Conservation (phyloP, 768 basidiomycete species). For the Floccularia luteovirens region DNA sequence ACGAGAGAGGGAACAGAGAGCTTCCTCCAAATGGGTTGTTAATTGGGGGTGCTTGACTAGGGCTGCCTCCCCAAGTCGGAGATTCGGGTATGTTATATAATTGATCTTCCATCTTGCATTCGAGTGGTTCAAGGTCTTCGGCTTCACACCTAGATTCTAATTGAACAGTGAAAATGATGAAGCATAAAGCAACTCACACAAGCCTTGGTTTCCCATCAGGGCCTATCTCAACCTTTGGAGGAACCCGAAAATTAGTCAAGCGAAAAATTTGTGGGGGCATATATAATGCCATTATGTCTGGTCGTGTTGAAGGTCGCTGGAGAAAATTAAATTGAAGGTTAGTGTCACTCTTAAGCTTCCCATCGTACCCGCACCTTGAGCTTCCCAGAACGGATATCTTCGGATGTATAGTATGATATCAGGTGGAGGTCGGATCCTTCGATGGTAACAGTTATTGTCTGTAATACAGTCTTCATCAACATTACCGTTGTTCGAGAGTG, state of each 20-base stretch:
- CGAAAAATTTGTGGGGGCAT: slow-evolving; percentile 77
- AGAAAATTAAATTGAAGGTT: slow-evolving; percentile 5
- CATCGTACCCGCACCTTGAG: slow-evolving; percentile 34
- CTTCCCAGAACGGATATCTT: slow-evolving; percentile 65
- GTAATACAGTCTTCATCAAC: slow-evolving; percentile 4
- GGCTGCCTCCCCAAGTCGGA: slow-evolving; percentile 27
- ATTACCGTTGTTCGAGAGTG: not conserved
- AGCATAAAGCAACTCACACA: slow-evolving; percentile 37
- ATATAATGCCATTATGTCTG: slow-evolving; percentile 64
- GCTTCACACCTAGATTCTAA: slow-evolving; percentile 25
- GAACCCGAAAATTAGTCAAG: slow-evolving; percentile 75
- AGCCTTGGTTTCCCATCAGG: slow-evolving; percentile 61
- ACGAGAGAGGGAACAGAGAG: slow-evolving; percentile 21
- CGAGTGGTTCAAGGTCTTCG: slow-evolving; percentile 36
- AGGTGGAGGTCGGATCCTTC: slow-evolving; percentile 78
- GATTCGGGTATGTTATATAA: slow-evolving; percentile 32
- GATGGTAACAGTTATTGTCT: slow-evolving; percentile 84
- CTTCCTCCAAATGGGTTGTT: slow-evolving; percentile 25
- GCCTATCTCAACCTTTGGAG: slow-evolving; percentile 71
- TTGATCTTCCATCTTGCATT: slow-evolving; percentile 42
- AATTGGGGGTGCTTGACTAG: slow-evolving; percentile 23
- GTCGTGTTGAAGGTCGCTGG: slow-evolving; percentile 58
- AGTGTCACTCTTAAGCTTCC: not conserved
- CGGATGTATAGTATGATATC: slow-evolving; percentile 77
- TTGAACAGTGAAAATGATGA: slow-evolving; percentile 9